A percentile compares a stretch with the other conserved stretches of the same genome.
phyloP scores from a whole-genome alignment of 495 filamentous ascomycete species.

The Elasticomyces elasticus region DNA sequence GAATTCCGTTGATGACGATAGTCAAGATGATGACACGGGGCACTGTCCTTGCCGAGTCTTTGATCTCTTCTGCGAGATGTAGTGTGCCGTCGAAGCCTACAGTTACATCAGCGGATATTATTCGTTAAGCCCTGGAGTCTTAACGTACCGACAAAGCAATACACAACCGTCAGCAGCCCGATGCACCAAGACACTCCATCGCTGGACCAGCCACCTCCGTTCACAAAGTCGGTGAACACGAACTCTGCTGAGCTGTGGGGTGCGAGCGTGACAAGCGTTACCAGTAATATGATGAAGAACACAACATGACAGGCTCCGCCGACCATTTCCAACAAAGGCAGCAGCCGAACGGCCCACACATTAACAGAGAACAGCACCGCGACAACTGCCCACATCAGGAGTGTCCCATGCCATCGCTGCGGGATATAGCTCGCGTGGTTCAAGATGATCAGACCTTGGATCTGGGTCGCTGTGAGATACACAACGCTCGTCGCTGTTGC shows the following conservation, averaged over 20 bases:
- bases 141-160: conserved; percentile 5
- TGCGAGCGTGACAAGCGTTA: conserved; percentile 37
- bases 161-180: conserved; percentile 3
- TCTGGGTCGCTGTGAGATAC: conserved; percentile 36
- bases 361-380: conserved; percentile 36
- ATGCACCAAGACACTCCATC: conserved; percentile 11
- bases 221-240: conserved; percentile 11
- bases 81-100: conserved; percentile 13
- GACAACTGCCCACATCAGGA: conserved; percentile 41
- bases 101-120: not conserved
- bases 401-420: conserved; percentile 39
- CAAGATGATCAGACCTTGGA: conserved; percentile 39
- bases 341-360: conserved; percentile 35
- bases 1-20: conserved; percentile 11
- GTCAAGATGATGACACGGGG: conserved; percentile 6
- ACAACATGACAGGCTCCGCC: conserved; percentile 41
- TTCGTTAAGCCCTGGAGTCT: not conserved
- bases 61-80: conserved; percentile 14
- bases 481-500: conserved; percentile 19
- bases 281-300: conserved; percentile 37
- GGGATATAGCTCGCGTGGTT: conserved; percentile 35
- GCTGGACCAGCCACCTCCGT: conserved; percentile 6
- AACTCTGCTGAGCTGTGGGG: conserved; percentile 36
- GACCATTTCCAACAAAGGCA: conserved; percentile 40
- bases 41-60: conserved; percentile 5